Evolutionary conservation across 2,329 filamentous ascomycete genomes (phyloP), one percentile per base, ranked within the genome.

Genomic region (Aspergillus candidus): DNA sequence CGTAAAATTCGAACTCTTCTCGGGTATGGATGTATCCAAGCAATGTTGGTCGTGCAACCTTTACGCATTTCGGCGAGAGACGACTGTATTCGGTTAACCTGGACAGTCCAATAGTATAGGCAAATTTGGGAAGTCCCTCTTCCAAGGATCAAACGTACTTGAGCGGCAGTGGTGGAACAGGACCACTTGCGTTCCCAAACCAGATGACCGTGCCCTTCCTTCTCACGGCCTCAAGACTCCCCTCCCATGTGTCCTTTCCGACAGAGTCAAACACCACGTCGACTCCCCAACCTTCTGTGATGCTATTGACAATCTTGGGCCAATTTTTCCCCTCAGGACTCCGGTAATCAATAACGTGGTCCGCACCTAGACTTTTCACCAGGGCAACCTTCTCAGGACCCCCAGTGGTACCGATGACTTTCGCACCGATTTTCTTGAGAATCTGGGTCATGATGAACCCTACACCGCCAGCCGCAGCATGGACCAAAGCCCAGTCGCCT

Each of bases 241-340:
- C 74, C 54, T 95, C 87, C 69, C 93, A 94, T 0, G 90, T 95
- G 38, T 77, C 75, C 70, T 88, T 88, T 11, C 89, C 90, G 3
- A 95, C 87, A 4, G 86, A 86, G 62, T 95, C 89, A 61, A 88
- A 94, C 22, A 94, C 84, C 8, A 83, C 88, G 51, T 80, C 78
- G 2, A 84, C 82, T 6, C 90, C 90, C 48, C 80, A 70, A 0
- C 84, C 84, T 2, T 73, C 78, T 0, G 88, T 95, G 38, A 87
- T 80, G 73, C 96, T 89, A 59, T 94, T 94, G 46, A 96, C 75
- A 59, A 76, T 76, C 52, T 94, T 86, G 43, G 93, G 83, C 62
- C 77, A 76, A 42, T 93, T 86, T 35, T 93, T 79, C 55, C 83
- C 83, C 50, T 89, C 86, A 60, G 94, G 86, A 51, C 95, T 71